These are phyloP conservation scores for Amanita rimosa DNA, from an alignment of 768 basidiomycete genomes.

Conservation along the genomic window DNA sequence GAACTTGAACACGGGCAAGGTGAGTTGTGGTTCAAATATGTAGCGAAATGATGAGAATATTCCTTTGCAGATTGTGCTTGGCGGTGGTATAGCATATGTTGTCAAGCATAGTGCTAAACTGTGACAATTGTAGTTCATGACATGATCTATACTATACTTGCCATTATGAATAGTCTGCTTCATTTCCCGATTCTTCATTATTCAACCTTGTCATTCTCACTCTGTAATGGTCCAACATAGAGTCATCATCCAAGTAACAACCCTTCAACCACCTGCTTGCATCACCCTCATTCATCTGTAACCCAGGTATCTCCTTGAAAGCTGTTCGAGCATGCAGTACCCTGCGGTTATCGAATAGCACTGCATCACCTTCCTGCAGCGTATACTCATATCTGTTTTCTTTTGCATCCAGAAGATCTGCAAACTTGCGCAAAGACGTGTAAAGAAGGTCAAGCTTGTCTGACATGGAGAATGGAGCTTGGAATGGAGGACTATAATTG, in stretches of 20 bases:
- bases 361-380: conserved; percentile 74
- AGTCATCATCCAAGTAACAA: conserved; percentile 64
- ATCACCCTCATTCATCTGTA: conserved; percentile 29
- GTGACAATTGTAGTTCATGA: background rate
- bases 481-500: conserved; percentile 95
- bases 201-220: conserved; percentile 29
- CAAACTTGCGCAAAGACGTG: conserved; percentile 49
- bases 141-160: too few relatives aligned
- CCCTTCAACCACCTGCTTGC: conserved; percentile 86
- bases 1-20: conserved; percentile 50
- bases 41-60: background rate
- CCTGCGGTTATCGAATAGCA: conserved; percentile 86
- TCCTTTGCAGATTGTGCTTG: conserved; percentile 33
- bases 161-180: too few relatives aligned
- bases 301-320: conserved; percentile 38
- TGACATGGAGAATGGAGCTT: conserved; percentile 56
- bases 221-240: conserved; percentile 48
- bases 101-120: conserved; percentile 23
- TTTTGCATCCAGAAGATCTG: conserved; percentile 40
- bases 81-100: conserved; percentile 55
- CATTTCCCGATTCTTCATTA: background rate
- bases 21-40: conserved; percentile 11
- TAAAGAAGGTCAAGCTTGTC: conserved; percentile 34
- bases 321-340: conserved; percentile 81
- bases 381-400: conserved; percentile 47